These are phyloP conservation scores for Zymoseptoria passerinii DNA, from an alignment of 2,329 filamentous ascomycete species.

Conservation along the genomic window DNA sequence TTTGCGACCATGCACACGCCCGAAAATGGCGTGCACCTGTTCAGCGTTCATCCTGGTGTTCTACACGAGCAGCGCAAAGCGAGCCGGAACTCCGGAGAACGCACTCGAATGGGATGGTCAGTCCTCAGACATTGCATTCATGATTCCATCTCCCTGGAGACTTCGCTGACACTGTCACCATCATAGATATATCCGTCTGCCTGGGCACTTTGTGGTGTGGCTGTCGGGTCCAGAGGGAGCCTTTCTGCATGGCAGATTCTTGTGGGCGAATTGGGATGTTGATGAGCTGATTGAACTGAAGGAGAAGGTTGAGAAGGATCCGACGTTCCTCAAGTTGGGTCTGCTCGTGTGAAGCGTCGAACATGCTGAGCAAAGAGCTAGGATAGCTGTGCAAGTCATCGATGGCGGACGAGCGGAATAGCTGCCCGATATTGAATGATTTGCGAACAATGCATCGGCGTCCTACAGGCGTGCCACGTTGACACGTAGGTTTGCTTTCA, in stretches of 20 bases:
- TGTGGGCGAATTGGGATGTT: constrained; percentile 21
- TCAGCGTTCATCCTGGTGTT: constrained; percentile 11
- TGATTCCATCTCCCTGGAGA: not conserved
- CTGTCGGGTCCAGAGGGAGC: constrained; percentile 31
- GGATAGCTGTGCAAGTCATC: not conserved
- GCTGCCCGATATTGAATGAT: not conserved
- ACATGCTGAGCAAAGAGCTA: not conserved
- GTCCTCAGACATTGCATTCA: not conserved
- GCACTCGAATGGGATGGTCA: constrained; percentile 9
- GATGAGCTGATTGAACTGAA: constrained; percentile 15
- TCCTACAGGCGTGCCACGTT: not conserved
- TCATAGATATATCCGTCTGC: constrained; percentile 12
- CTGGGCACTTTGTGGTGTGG: constrained; percentile 32
- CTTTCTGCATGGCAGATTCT: constrained; percentile 33
- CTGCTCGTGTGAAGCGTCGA: constrained; percentile 3
- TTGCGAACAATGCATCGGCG: not conserved
- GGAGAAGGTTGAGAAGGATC: constrained; percentile 10
- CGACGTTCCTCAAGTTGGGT: constrained; percentile 15
- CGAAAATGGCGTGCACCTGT: constrained; percentile 2
- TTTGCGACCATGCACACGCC: constrained; percentile 1
- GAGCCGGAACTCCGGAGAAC: not conserved
- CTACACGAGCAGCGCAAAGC: constrained; percentile 1
- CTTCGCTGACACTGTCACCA: not conserved
- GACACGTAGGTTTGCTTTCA: not conserved
- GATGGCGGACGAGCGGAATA: not conserved